phyloP scores from a whole-genome alignment of 495 filamentous ascomycete species.

The Penicillium coprophilum region DNA sequence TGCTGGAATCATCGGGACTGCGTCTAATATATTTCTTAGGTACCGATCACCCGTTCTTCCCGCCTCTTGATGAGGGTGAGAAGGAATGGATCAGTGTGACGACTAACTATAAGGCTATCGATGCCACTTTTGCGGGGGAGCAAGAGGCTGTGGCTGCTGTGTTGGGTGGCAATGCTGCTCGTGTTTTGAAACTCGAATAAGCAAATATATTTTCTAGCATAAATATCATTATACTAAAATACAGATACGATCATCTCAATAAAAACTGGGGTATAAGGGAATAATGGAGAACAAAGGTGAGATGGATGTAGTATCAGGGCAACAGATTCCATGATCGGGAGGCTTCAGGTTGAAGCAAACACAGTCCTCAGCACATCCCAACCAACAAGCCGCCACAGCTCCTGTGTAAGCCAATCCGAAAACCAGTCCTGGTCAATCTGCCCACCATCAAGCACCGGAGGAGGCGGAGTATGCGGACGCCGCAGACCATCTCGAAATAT shows the following conservation, averaged over 20 bases:
- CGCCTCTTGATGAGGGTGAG: constrained; percentile 63
- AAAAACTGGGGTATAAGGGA: neutral
- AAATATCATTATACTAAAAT: neutral
- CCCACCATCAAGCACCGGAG: constrained; percentile 10
- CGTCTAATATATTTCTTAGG: constrained; percentile 40
- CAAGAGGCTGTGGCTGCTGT: constrained; percentile 49
- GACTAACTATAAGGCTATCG: constrained; percentile 72
- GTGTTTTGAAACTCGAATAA: constrained; percentile 57
- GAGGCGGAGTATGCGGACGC: constrained; percentile 25
- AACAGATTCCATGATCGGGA: neutral
- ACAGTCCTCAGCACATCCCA: constrained; percentile 41
- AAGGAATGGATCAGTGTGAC: constrained; percentile 80
- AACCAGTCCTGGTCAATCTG: constrained; percentile 17
- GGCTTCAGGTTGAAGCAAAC: constrained; percentile 2
- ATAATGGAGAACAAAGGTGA: neutral
- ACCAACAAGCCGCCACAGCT: constrained; percentile 51
- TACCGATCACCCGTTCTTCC: constrained; percentile 95
- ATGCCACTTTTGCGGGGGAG: constrained; percentile 55
- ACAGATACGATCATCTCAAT: neutral
- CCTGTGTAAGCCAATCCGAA: constrained; percentile 48
- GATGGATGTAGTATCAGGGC: neutral
- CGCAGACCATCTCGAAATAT: constrained; percentile 31
- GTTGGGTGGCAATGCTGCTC: constrained; percentile 70
- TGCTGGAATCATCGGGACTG: neutral
- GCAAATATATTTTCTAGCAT: neutral